A percentile compares a stretch with the other conserved stretches of the same genome.
Evolutionary conservation across 1,139 yeast genomes (phyloP).

Genomic region (Sugiyamaella novakii): DNA sequence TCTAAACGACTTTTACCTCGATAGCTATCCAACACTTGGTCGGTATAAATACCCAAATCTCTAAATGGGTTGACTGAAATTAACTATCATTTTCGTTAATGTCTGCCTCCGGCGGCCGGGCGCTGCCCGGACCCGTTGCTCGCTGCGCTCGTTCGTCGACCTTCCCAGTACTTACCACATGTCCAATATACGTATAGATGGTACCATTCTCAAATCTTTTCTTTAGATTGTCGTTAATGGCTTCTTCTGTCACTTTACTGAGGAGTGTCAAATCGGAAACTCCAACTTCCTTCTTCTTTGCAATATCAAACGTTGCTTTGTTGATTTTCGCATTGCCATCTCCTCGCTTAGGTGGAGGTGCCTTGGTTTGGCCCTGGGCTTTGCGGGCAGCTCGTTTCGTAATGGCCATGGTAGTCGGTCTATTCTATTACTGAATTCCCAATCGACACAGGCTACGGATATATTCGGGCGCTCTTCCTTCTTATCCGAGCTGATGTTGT

Average conservation of each 20-base stretch:
- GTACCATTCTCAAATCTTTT: constrained; percentile 87
- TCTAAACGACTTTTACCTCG: constrained; percentile 92
- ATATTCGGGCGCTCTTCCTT: too few species aligned
- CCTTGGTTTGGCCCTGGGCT: constrained; percentile 54
- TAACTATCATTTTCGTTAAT: constrained; percentile 42
- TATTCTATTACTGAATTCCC: background rate
- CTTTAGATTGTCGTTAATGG: constrained; percentile 88
- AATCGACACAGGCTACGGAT: too few species aligned
- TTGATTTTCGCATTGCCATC: constrained; percentile 53
- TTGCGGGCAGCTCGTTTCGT: constrained; percentile 77
- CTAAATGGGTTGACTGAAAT: constrained; percentile 96
- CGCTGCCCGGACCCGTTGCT: constrained; percentile 13
- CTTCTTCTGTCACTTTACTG: constrained; percentile 85
- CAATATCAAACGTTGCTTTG: constrained; percentile 88
- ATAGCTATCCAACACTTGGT: constrained; percentile 69
- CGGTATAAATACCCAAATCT: constrained; percentile 93
- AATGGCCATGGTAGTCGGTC: constrained; percentile 57
- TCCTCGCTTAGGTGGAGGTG: constrained; percentile 54
- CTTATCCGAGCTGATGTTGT: constrained; percentile 2
- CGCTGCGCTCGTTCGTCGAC: constrained; percentile 3
- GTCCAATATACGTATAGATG: constrained; percentile 60
- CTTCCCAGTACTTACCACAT: constrained; percentile 35
- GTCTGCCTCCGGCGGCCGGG: constrained; percentile 17
- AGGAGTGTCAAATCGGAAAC: constrained; percentile 91
- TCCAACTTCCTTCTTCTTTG: constrained; percentile 94